Evolutionary conservation across 2,329 filamentous ascomycete genomes (phyloP), one percentile per base, ranked within the genome.

Genomic region (Penicillium sp.): DNA sequence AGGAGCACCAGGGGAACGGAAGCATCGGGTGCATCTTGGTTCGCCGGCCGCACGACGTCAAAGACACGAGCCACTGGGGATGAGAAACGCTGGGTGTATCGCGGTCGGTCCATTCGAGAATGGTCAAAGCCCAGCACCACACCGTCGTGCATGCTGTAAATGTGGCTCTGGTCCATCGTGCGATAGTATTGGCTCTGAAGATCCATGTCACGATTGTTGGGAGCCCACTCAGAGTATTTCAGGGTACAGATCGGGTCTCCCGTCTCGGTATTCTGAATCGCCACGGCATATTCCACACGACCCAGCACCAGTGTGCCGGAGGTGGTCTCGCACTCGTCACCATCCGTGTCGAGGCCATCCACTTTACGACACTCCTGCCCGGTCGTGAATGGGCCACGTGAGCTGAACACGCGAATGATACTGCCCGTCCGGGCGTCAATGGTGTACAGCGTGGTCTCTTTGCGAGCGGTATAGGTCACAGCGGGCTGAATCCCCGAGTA

Each of bases 161-260:
- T 85, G 69, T 97, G 96, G 52, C 86, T 86, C 57, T 87, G 84
- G 66, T 97, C 90, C 64, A 90, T 84, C 0, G 90, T 89, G 9
- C 76, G 72, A 11, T 79, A 80, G 62, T 97, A 93, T 63, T 97
- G 89, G 43, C 81, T 81, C 60, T 89, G 84, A 5, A 98, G 81
- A 65, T 98, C 93, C 54, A 81, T 81, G 67, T 98, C 91, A 51
- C 84, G 87, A 50, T 86, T 94, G 68, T 98, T 98, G 11, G 90
- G 88, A 0, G 83, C 84, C 93, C 93, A 98, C 67, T 98, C 93
- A 9, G 89, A 86, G 64, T 94, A 98, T 56, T 83, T 90, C 57
- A 98, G 81, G 0, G 88, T 95, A 61, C 90, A 95, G 53, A 98
- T 85, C 6, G 82, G 81, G 50, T 85, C 81, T 1, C 85, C 84